Evolutionary conservation across 1,284 basidiomycete genomes (phyloP).

Genomic region (Thelephora terrestris): DNA sequence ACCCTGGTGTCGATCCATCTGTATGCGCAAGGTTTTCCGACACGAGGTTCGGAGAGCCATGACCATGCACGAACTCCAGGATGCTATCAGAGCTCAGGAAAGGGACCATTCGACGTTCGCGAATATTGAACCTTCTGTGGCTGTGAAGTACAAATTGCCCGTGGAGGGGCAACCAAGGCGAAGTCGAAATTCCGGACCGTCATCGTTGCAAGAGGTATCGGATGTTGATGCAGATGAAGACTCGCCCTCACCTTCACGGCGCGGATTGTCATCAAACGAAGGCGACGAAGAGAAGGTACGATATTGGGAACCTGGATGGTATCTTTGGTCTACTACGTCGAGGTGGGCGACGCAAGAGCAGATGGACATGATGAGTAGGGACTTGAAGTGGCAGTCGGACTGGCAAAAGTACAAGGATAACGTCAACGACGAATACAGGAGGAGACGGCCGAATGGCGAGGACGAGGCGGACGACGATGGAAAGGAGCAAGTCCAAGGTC

Average conservation of each 20-base stretch:
- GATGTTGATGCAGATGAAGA: neutral
- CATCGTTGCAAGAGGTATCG: neutral
- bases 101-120: constrained; percentile 7
- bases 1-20: constrained; percentile 57
- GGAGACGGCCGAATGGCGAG: constrained; percentile 13
- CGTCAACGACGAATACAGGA: constrained; percentile 33
- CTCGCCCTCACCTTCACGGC: neutral
- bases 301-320: constrained; percentile 67
- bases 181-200: constrained; percentile 1
- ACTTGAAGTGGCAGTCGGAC: constrained; percentile 39
- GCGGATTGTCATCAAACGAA: neutral
- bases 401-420: constrained; percentile 31
- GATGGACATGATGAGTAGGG: constrained; percentile 45
- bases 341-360: constrained; percentile 45
- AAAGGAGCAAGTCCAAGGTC: constrained; percentile 1
- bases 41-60: constrained; percentile 58
- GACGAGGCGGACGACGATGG: constrained; percentile 6
- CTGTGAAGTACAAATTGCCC: constrained; percentile 46
- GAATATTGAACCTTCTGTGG: constrained; percentile 18
- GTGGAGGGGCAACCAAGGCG: constrained; percentile 44
- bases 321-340: constrained; percentile 55
- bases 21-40: constrained; percentile 60
- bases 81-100: constrained; percentile 3
- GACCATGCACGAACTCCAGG: constrained; percentile 21
- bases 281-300: constrained; percentile 24